Base-by-base conservation (phyloP, 2,329 filamentous ascomycete genomes). In the Ambrosiella xylebori region DNA sequence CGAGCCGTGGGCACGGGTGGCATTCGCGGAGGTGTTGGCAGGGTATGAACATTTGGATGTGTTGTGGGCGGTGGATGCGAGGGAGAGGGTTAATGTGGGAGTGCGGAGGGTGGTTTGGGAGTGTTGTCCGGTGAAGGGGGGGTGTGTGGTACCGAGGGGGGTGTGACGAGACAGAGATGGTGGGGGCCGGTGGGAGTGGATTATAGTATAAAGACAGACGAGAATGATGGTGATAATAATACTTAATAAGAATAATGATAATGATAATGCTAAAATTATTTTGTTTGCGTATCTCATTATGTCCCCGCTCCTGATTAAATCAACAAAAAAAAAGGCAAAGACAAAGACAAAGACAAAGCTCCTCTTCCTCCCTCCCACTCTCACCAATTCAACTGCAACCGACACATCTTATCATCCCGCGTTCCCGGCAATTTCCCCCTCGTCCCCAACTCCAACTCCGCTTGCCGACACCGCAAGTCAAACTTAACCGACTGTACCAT, bases 11-110 rank as follows among this genome's bases (percentile, higher is more conserved):
- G 88, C 94, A 7, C 74, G 78, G 44, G 72, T 96, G 4, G 86
- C 95, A 3, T 86, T 95, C 70, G 78, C 79, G 62, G 94, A 88
- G 66, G 74, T 94, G 19, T 85, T 96, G 49, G 81, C 87, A 2
- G 87, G 85, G 52, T 95, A 95, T 67, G 91, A 96, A 71, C 91
- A 97, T 70, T 76, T 97, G 3, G 91, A 96, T 70, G 88, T 96
- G 1, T 81, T 97, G 41, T 96, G 91, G 91, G 89, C 90, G 0
- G 88, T 96, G 75, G 89, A 96, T 66, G 81, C 82, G 0, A 80
- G 89, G 13, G 83, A 91, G 53, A 80, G 91, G 67, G 86, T 96
- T 0, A 93, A 90, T 4, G 76, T 74, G 59, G 90, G 95, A 70
- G 73, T 96, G 0, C 78, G 82, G 37, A 84, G 91, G 65, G 84